These are phyloP conservation scores for Trichoderma gracile DNA, from an alignment of 2,329 filamentous ascomycete genomes.

Conservation along the genomic window DNA sequence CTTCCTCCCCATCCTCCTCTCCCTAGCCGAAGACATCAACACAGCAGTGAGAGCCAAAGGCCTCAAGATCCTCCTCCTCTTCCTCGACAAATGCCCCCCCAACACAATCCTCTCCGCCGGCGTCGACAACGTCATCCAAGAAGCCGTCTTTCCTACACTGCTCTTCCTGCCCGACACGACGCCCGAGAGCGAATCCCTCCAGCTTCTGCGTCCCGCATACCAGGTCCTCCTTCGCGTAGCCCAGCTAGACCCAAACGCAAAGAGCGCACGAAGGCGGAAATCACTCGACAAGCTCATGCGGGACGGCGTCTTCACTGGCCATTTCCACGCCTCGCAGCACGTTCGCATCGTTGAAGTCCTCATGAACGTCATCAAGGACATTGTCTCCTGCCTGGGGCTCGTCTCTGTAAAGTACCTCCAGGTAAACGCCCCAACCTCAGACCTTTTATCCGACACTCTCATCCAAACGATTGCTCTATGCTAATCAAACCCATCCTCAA, in stretches of 20 bases:
- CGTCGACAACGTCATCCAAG: constrained; percentile 66
- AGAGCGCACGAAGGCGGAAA: constrained; percentile 34
- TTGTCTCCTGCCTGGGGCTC: constrained; percentile 61
- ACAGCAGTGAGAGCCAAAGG: constrained; percentile 56
- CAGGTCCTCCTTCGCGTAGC: constrained; percentile 63
- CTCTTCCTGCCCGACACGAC: constrained; percentile 76
- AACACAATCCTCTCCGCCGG: constrained; percentile 61
- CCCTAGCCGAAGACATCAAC: constrained; percentile 65
- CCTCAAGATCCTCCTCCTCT: constrained; percentile 52
- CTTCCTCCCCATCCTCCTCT: constrained; percentile 68
- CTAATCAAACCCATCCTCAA: neutral
- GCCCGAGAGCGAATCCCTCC: constrained; percentile 67
- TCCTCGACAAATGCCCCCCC: constrained; percentile 57
- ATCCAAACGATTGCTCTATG: neutral
- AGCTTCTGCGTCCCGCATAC: constrained; percentile 66
- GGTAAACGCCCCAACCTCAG: constrained; percentile 42
- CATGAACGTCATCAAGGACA: constrained; percentile 48
- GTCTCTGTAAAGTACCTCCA: constrained; percentile 67
- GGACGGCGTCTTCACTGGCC: constrained; percentile 56
- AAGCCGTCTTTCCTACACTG: constrained; percentile 70
- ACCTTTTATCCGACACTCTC: neutral
- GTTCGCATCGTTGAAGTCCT: constrained; percentile 58
- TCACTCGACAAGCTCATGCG: constrained; percentile 58
- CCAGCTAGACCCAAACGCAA: constrained; percentile 32
- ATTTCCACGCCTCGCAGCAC: constrained; percentile 61